Percentiles rank a stretch among this genome's conserved stretches.
Evolutionary conservation across 306 rosid species (phyloP).

Genomic region (Pueraria montana): DNA sequence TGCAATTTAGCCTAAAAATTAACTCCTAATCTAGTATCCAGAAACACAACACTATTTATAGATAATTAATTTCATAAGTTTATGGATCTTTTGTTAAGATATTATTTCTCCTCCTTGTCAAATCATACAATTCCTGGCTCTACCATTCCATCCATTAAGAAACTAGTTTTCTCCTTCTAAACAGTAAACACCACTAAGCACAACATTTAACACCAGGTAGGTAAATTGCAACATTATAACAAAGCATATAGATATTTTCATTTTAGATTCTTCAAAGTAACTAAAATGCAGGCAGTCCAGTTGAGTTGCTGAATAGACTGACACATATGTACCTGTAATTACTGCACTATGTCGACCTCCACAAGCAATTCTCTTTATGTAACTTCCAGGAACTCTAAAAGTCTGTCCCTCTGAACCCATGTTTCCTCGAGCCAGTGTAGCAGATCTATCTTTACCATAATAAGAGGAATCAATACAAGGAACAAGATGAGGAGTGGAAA

Average conservation of each 20-base stretch:
- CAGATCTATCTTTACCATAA: slow-evolving; percentile 66
- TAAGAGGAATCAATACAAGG: slow-evolving; percentile 74
- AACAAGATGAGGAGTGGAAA: slow-evolving; percentile 86
- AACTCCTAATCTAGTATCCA: slow-evolving; percentile 22
- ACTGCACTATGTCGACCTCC: slow-evolving; percentile 94
- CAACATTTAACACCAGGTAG: neutral
- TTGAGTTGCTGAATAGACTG: neutral
- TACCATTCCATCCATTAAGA: neutral
- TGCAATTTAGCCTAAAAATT: no score
- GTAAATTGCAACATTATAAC: neutral
- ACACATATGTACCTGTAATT: slow-evolving; percentile 68
- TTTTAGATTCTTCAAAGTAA: neutral
- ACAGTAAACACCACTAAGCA: neutral
- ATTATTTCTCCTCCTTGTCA: neutral
- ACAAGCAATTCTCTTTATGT: slow-evolving; percentile 76
- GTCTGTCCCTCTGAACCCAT: slow-evolving; percentile 62
- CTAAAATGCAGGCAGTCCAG: neutral
- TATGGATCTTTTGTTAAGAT: neutral
- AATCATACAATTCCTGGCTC: neutral
- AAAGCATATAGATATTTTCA: slow-evolving; percentile 7
- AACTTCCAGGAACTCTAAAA: slow-evolving; percentile 70
- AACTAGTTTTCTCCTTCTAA: slow-evolving; percentile 11
- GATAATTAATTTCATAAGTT: neutral
- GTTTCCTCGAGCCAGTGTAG: slow-evolving; percentile 57
- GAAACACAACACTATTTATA: neutral